A percentile compares a stretch with the other conserved stretches of the same genome.
phyloP scores from a whole-genome alignment of 148 eudicot genomes.

The Agrostemma githago region DNA sequence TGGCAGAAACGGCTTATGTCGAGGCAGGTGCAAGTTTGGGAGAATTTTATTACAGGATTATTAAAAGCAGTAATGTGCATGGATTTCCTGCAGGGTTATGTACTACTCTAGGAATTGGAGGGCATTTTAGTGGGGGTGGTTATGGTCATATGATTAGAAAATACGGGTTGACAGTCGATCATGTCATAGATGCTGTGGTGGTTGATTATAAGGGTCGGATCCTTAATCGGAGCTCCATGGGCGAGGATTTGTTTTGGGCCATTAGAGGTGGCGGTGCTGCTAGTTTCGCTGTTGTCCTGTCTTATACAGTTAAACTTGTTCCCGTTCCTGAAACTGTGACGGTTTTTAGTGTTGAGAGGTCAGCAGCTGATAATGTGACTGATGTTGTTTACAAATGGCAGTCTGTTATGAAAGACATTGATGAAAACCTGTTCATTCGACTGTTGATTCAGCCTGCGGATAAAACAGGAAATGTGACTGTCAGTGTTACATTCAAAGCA shows the following conservation, averaged over 20 bases:
- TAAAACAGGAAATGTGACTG: slow-evolving; percentile 5
- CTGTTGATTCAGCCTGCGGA: slow-evolving; percentile 24
- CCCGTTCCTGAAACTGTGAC: slow-evolving; percentile 23
- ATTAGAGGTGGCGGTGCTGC: slow-evolving; percentile 52
- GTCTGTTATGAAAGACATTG: slow-evolving; percentile 26
- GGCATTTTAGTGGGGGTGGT: slow-evolving; percentile 60
- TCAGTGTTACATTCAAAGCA: slow-evolving; percentile 24
- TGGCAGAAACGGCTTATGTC: slow-evolving; percentile 36
- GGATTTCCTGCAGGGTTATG: slow-evolving; percentile 55
- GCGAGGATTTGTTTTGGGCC: slow-evolving; percentile 46
- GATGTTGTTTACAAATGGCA: slow-evolving; percentile 47
- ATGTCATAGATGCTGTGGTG: slow-evolving; percentile 40
- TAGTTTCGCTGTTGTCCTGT: slow-evolving; percentile 42
- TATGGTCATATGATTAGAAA: slow-evolving; percentile 44
- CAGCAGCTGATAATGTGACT: slow-evolving; percentile 26
- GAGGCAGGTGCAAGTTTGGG: slow-evolving; percentile 49
- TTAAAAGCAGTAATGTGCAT: slow-evolving; percentile 30
- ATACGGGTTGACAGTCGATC: slow-evolving; percentile 38
- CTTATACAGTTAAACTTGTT: slow-evolving; percentile 35
- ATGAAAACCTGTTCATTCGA: slow-evolving; percentile 35
- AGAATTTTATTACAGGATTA: slow-evolving; percentile 38
- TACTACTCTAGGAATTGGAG: slow-evolving; percentile 49
- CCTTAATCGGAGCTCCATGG: slow-evolving; percentile 41
- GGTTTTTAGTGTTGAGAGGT: slow-evolving; percentile 30
- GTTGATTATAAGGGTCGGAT: slow-evolving; percentile 39